A percentile compares a stretch with the other conserved stretches of the same genome.
These are phyloP conservation scores for Phytomonas francai DNA, from an alignment of 208 protist genomes.

Conservation along the genomic window DNA sequence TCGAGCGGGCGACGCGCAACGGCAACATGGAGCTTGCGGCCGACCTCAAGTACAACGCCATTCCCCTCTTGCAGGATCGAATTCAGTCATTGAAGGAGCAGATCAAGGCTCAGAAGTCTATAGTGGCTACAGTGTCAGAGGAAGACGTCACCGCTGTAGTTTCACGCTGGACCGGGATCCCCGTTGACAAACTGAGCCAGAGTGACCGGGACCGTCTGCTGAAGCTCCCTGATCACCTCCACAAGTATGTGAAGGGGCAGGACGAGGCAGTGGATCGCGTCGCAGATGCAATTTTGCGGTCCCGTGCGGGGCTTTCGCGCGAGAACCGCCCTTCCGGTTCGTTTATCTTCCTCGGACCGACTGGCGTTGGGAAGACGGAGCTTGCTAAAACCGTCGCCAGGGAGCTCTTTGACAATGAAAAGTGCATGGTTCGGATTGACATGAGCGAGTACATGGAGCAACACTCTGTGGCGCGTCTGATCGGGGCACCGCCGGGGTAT, in stretches of 20 bases:
- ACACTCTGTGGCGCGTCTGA: slow-evolving; percentile 94
- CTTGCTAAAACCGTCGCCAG: slow-evolving; percentile 93
- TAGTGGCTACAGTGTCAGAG: slow-evolving; percentile 91
- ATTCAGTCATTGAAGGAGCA: slow-evolving; percentile 67
- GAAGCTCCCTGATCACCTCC: slow-evolving; percentile 80
- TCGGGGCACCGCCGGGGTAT: slow-evolving; percentile 98
- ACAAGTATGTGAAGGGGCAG: slow-evolving; percentile 94
- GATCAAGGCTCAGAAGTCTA: slow-evolving; percentile 61
- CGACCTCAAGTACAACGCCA: slow-evolving; percentile 94
- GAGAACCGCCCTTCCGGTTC: slow-evolving; percentile 89
- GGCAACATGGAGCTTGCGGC: slow-evolving; percentile 87
- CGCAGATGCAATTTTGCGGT: slow-evolving; percentile 94
- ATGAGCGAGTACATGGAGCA: slow-evolving; percentile 99
- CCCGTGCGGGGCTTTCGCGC: slow-evolving; percentile 89
- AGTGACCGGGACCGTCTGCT: slow-evolving; percentile 89
- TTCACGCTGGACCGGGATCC: slow-evolving; percentile 96
- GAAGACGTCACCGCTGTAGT: slow-evolving; percentile 96
- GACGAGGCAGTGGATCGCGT: slow-evolving; percentile 93
- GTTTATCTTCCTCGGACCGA: slow-evolving; percentile 97
- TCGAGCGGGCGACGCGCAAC: slow-evolving; percentile 86
- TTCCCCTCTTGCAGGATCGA: slow-evolving; percentile 90
- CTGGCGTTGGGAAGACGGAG: slow-evolving; percentile 95
- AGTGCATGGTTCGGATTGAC: slow-evolving; percentile 96
- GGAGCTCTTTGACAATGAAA: slow-evolving; percentile 96
- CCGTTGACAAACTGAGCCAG: slow-evolving; percentile 87